A percentile compares a stretch with the other conserved stretches of the same genome.
Evolutionary conservation across 202 grass and related monocot genomes (phyloP).

Genomic region (Schoenoplectus tabernaemontani): DNA sequence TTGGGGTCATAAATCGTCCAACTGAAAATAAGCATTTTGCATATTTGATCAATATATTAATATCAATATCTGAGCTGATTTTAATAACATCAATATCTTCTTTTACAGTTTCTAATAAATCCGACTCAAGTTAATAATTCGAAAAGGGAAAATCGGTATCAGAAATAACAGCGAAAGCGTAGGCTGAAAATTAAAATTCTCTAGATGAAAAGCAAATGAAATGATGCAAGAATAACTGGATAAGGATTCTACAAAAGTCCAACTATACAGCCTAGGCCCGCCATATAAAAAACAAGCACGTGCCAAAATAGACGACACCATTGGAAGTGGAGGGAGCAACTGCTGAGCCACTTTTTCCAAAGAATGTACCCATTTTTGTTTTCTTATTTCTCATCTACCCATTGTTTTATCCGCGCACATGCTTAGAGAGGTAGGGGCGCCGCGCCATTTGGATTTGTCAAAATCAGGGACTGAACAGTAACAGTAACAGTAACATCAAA

Average conservation of each 20-base stretch:
- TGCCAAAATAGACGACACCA: background rate
- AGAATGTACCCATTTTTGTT: background rate
- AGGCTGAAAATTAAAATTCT: too few species aligned
- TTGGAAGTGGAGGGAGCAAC: background rate
- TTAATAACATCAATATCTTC: background rate
- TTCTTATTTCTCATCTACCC: too few species aligned
- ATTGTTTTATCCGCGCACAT: too few species aligned
- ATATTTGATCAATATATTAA: too few species aligned
- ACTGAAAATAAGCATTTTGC: too few species aligned
- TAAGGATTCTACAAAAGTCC: constrained; percentile 2
- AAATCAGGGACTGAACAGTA: too few species aligned
- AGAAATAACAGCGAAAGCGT: too few species aligned
- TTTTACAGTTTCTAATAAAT: background rate
- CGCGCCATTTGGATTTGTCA: too few species aligned
- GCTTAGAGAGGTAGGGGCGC: too few species aligned
- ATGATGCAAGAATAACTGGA: background rate
- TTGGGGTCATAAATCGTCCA: too few species aligned
- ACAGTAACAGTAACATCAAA: too few species aligned
- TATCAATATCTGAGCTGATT: background rate
- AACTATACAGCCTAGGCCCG: constrained; percentile 6
- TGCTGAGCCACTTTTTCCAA: background rate
- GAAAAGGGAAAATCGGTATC: background rate
- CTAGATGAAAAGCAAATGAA: background rate
- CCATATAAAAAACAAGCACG: constrained; percentile 5
- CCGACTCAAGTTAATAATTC: background rate